A percentile compares a stretch with the other conserved stretches of the same genome.
phyloP scores from a whole-genome alignment of 257 asterid species.

The Perilla frutescens region DNA sequence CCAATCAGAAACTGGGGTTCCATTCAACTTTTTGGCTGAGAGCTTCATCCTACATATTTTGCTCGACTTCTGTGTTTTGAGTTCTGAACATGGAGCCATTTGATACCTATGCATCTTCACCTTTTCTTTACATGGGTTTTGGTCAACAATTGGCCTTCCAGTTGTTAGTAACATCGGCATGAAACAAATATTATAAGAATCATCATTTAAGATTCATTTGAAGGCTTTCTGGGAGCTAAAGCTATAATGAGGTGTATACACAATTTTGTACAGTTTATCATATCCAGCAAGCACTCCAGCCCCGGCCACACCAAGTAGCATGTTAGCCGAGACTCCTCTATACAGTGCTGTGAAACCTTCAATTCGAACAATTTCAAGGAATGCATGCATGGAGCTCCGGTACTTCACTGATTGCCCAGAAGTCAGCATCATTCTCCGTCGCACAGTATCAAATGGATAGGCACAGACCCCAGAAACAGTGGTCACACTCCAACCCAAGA shows the following conservation, averaged over 20 bases:
- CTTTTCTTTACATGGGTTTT: constrained; percentile 26
- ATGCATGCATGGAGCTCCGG: constrained; percentile 66
- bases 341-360: constrained; percentile 77
- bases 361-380: constrained; percentile 61
- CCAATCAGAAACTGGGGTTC: constrained; percentile 25
- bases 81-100: constrained; percentile 15
- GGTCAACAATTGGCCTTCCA: constrained; percentile 10
- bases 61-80: background rate
- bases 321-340: constrained; percentile 89
- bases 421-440: constrained; percentile 97
- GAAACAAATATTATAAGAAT: constrained; percentile 8
- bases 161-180: constrained; percentile 3
- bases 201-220: constrained; percentile 46
- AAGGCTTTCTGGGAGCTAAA: constrained; percentile 62
- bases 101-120: constrained; percentile 14
- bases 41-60: constrained; percentile 8
- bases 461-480: constrained; percentile 90
- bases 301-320: constrained; percentile 91
- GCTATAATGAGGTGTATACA: constrained; percentile 56
- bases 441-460: constrained; percentile 90
- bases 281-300: constrained; percentile 99
- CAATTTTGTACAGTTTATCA: constrained; percentile 71
- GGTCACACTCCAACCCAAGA: constrained; percentile 94
- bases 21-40: constrained; percentile 9
- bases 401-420: constrained; percentile 87